Conservation (phyloP, 768 basidiomycete genomes). For the Terana coerulea region DNA sequence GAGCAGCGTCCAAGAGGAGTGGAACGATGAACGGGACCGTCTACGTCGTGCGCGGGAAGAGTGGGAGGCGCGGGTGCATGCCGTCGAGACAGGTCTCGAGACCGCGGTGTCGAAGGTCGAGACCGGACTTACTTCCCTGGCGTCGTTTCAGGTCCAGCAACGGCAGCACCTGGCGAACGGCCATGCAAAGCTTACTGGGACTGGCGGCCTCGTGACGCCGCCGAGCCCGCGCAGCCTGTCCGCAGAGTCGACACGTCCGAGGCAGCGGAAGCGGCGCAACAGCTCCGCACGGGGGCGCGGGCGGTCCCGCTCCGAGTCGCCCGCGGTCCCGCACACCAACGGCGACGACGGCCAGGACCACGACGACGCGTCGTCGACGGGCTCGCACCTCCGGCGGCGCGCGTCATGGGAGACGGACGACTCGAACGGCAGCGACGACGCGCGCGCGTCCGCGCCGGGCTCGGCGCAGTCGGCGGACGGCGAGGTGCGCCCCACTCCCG, state of each 20-base stretch:
- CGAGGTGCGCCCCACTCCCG: conserved; percentile 13
- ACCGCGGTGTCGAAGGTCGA: conserved; percentile 36
- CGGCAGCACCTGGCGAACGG: conserved; percentile 33
- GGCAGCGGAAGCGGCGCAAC: conserved; percentile 21
- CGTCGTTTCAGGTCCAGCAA: conserved; percentile 32
- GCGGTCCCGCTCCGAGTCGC: conserved; percentile 30
- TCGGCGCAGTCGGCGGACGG: conserved; percentile 12
- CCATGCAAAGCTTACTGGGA: conserved; percentile 24
- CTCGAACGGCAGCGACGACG: conserved; percentile 23
- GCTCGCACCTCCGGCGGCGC: conserved; percentile 15
- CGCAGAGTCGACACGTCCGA: conserved; percentile 46
- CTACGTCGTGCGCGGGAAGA: conserved; percentile 72
- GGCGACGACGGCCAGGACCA: conserved; percentile 1
- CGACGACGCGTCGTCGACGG: conserved; percentile 8
- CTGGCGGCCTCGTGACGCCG: conserved; percentile 64
- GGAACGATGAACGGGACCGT: conserved; percentile 76
- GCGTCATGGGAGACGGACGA: conserved; percentile 25
- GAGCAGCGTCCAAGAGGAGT: conserved; percentile 74
- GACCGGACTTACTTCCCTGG: conserved; percentile 29
- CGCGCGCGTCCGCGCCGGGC: conserved; percentile 11
- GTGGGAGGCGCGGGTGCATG: conserved; percentile 64
- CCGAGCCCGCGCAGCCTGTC: conserved; percentile 73
- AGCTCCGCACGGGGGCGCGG: conserved; percentile 37
- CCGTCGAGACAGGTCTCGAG: conserved; percentile 52
- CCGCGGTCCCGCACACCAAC: conserved; percentile 19